Evolutionary conservation across 805 yeast genomes (phyloP).

Genomic region (Kodamaea laetipori): DNA sequence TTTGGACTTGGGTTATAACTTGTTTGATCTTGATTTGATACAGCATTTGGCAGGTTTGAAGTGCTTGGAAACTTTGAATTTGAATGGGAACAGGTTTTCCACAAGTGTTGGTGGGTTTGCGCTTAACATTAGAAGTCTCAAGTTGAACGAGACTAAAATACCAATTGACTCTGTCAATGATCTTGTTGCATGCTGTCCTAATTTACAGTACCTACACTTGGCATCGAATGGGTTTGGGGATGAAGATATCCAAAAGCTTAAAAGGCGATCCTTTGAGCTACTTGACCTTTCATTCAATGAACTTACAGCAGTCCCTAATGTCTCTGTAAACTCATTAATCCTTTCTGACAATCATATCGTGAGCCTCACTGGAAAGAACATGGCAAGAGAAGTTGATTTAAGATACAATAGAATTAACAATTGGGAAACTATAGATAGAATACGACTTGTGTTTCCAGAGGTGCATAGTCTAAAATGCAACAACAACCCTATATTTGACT

Average conservation of each 20-base stretch:
- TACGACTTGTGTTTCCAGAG: slow-evolving; percentile 40
- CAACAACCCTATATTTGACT: slow-evolving; percentile 52
- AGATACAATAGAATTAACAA: slow-evolving; percentile 48
- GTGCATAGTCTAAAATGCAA: slow-evolving; percentile 51
- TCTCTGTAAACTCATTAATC: slow-evolving; percentile 21
- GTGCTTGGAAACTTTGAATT: slow-evolving; percentile 41
- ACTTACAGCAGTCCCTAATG: slow-evolving; percentile 32
- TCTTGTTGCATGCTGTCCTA: slow-evolving; percentile 38
- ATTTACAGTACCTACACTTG: slow-evolving; percentile 32
- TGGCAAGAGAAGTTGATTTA: slow-evolving; percentile 45
- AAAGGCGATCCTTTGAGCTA: slow-evolving; percentile 19
- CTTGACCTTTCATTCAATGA: slow-evolving; percentile 45
- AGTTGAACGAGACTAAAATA: slow-evolving; percentile 30
- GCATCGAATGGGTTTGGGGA: slow-evolving; percentile 37
- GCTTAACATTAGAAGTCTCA: slow-evolving; percentile 16
- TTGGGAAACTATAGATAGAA: slow-evolving; percentile 53
- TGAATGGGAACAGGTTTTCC: slow-evolving; percentile 56
- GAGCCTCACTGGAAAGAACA: slow-evolving; percentile 4
- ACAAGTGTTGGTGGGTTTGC: neutral
- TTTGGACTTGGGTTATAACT: slow-evolving; percentile 64
- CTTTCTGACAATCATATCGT: slow-evolving; percentile 40
- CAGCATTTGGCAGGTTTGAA: slow-evolving; percentile 39
- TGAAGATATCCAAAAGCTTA: slow-evolving; percentile 16
- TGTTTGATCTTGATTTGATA: slow-evolving; percentile 41
- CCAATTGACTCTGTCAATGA: slow-evolving; percentile 17